phyloP scores from a whole-genome alignment of 148 eudicot species.

The Vaccinium myrtillus region DNA sequence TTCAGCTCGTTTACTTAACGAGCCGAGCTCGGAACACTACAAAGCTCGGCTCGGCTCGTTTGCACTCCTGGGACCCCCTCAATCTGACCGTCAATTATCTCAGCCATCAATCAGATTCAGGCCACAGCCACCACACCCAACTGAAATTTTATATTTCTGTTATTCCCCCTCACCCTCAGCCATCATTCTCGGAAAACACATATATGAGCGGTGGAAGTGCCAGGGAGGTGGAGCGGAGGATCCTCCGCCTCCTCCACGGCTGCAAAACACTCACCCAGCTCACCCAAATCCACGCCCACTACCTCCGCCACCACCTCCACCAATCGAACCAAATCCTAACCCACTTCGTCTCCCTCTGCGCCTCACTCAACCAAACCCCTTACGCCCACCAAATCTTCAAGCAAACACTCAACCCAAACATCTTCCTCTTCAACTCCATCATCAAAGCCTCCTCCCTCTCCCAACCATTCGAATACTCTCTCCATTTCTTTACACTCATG shows the following conservation, averaged over 20 bases:
- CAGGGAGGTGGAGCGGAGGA: slow-evolving; percentile 49
- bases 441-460: slow-evolving; percentile 57
- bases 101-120: no score
- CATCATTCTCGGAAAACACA: no score
- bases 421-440: slow-evolving; percentile 66
- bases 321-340: slow-evolving; percentile 66
- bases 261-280: slow-evolving; percentile 48
- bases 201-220: slow-evolving; percentile 16
- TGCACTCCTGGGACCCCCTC: no score
- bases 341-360: slow-evolving; percentile 66
- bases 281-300: slow-evolving; percentile 62
- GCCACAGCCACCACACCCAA: no score
- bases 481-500: slow-evolving; percentile 49
- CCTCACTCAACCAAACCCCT: slow-evolving; percentile 26
- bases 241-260: slow-evolving; percentile 72
- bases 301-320: slow-evolving; percentile 65
- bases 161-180: no score
- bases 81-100: no score
- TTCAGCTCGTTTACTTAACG: no score
- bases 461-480: slow-evolving; percentile 38
- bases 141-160: no score
- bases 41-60: no score
- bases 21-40: no score
- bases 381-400: slow-evolving; percentile 53
- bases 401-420: slow-evolving; percentile 50